Percentiles rank a stretch among this genome's conserved stretches.
Evolutionary conservation across 805 yeast species (phyloP).

Genomic region (Candida bentonensis): DNA sequence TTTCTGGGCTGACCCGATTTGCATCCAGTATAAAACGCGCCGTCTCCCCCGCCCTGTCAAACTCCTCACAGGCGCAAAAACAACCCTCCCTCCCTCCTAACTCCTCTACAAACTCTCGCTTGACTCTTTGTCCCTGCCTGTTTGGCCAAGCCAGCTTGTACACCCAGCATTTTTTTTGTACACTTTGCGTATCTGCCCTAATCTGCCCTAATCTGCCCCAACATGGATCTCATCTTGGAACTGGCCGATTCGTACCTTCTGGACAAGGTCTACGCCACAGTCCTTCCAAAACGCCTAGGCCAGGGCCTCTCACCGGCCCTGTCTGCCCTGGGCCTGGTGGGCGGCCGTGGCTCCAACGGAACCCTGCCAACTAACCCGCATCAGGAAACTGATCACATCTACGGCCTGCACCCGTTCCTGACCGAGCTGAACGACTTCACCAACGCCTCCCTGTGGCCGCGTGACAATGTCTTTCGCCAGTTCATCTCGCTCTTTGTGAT

Average conservation of each 20-base stretch:
- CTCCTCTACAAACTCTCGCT: too few relatives aligned
- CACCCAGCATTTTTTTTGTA: too few relatives aligned
- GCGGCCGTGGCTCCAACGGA: not conserved
- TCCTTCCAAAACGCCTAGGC: conserved; percentile 33
- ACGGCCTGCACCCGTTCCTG: conserved; percentile 16
- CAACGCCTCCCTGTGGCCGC: conserved; percentile 51
- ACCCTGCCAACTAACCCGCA: not conserved
- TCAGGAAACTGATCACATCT: not conserved
- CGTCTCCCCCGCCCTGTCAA: too few relatives aligned
- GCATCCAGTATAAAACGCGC: too few relatives aligned
- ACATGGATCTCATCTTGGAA: conserved; percentile 88
- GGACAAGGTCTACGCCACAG: conserved; percentile 59
- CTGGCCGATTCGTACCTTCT: conserved; percentile 55
- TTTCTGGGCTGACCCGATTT: too few relatives aligned
- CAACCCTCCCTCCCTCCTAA: too few relatives aligned
- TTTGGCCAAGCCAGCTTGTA: too few relatives aligned
- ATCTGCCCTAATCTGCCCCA: conserved; percentile 3
- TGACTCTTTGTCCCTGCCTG: too few relatives aligned
- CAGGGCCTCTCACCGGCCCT: not conserved
- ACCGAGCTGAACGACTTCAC: conserved; percentile 44
- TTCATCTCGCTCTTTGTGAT: conserved; percentile 47
- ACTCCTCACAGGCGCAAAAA: too few relatives aligned
- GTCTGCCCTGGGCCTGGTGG: not conserved
- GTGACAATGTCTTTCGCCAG: conserved; percentile 67
- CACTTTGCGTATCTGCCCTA: not conserved